Evolutionary conservation across 306 rosid genomes (phyloP).

Genomic region (Psophocarpus tetragonolobus): DNA sequence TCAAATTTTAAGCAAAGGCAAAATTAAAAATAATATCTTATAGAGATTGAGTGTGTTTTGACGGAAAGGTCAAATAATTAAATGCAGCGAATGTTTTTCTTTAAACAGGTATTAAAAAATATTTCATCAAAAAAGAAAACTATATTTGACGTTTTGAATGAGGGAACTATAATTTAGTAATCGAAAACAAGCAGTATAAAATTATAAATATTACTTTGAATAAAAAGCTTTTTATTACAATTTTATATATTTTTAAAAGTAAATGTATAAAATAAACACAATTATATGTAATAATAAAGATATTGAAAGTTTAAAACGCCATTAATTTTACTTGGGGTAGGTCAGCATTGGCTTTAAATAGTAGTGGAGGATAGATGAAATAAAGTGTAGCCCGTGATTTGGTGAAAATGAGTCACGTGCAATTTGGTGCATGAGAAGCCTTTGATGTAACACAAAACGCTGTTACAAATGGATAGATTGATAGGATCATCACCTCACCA

Average conservation of each 20-base stretch:
- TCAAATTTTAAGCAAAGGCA: neutral
- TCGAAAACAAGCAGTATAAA: neutral
- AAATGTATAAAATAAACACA: too few species aligned
- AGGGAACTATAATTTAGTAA: neutral
- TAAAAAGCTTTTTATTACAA: neutral
- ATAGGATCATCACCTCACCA: constrained; percentile 13
- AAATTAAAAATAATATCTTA: neutral
- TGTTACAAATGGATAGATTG: neutral
- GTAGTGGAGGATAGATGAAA: neutral
- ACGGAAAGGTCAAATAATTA: too few species aligned
- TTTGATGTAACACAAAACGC: neutral
- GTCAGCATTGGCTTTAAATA: neutral
- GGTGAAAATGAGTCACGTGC: constrained; percentile 33
- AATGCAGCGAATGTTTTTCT: neutral
- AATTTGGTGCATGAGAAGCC: neutral
- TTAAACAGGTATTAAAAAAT: neutral
- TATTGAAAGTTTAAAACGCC: neutral
- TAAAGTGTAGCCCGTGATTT: neutral
- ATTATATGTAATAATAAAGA: neutral
- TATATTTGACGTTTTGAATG: neutral
- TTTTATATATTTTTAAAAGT: neutral
- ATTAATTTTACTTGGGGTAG: neutral
- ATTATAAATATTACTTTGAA: neutral
- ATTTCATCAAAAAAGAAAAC: neutral
- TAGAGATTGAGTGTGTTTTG: neutral